Evolutionary conservation across 768 basidiomycete genomes (phyloP).

Genomic region (Suillus clintonianus): DNA sequence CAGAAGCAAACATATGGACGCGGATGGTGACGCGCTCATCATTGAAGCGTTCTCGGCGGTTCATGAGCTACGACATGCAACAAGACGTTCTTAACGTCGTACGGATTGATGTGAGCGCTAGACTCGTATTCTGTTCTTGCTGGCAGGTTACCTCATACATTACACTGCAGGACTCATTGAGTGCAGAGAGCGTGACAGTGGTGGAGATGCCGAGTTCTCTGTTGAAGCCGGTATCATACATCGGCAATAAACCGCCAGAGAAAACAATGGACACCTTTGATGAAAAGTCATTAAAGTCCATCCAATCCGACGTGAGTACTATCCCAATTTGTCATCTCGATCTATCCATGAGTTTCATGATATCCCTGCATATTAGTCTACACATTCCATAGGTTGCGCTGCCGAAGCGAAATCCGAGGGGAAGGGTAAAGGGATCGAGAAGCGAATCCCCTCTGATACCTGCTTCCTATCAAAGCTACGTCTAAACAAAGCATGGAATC

Average conservation of each 20-base stretch:
- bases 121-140: neutral
- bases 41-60: neutral
- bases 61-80: neutral
- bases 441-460: neutral
- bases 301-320: neutral
- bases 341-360: neutral
- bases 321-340: neutral
- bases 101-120: neutral
- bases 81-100: neutral
- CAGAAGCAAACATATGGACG: conserved; percentile 1
- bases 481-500: neutral
- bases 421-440: neutral
- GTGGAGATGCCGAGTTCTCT: neutral
- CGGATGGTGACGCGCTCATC: conserved; percentile 3
- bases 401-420: neutral
- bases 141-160: neutral
- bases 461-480: neutral
- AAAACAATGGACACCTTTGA: too few relatives aligned
- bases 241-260: neutral
- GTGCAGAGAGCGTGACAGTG: conserved; percentile 2
- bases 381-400: neutral
- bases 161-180: neutral
- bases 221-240: neutral
- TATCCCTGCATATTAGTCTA: neutral
- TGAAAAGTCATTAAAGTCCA: neutral